These are phyloP conservation scores for Royoungia palumana DNA, from an alignment of 768 basidiomycete genomes.

Conservation along the genomic window DNA sequence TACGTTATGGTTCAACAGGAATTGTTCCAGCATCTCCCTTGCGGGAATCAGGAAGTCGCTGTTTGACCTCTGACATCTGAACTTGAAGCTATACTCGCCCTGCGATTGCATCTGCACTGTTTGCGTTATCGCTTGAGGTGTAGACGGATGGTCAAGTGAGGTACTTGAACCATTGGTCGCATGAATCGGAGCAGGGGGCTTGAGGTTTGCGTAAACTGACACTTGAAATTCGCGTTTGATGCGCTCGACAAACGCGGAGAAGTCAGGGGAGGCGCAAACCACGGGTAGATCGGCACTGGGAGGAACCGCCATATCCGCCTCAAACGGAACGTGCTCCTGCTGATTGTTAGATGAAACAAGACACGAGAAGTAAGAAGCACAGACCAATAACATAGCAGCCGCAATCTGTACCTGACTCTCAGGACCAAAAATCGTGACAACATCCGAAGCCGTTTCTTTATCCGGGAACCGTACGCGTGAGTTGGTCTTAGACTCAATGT, in stretches of 20 bases:
- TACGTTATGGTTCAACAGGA: constrained; percentile 78
- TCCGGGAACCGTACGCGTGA: constrained; percentile 90
- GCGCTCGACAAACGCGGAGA: constrained; percentile 79
- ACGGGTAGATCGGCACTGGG: constrained; percentile 75
- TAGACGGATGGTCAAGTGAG: constrained; percentile 46
- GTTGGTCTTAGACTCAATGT: constrained; percentile 96
- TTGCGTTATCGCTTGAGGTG: constrained; percentile 20
- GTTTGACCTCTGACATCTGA: constrained; percentile 92
- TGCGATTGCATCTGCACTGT: constrained; percentile 17
- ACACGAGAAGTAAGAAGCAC: constrained; percentile 22
- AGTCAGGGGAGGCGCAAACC: constrained; percentile 77
- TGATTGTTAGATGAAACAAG: constrained; percentile 3
- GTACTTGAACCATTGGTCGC: constrained; percentile 46
- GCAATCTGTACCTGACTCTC: constrained; percentile 97
- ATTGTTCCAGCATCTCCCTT: constrained; percentile 91
- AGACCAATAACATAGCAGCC: constrained; percentile 88
- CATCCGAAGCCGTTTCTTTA: constrained; percentile 91
- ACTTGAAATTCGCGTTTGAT: constrained; percentile 95
- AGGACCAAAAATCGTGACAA: constrained; percentile 94
- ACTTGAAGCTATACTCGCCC: constrained; percentile 88
- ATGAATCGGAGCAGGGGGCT: constrained; percentile 35
- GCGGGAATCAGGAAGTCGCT: constrained; percentile 89
- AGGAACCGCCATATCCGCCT: constrained; percentile 91
- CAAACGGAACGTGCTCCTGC: constrained; percentile 94
- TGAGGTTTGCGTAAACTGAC: constrained; percentile 79